Evolutionary conservation across 495 filamentous ascomycete species (phyloP), one percentile per base, ranked within the genome.

Genomic region (Aspergillus sclerotiicarbonarius): DNA sequence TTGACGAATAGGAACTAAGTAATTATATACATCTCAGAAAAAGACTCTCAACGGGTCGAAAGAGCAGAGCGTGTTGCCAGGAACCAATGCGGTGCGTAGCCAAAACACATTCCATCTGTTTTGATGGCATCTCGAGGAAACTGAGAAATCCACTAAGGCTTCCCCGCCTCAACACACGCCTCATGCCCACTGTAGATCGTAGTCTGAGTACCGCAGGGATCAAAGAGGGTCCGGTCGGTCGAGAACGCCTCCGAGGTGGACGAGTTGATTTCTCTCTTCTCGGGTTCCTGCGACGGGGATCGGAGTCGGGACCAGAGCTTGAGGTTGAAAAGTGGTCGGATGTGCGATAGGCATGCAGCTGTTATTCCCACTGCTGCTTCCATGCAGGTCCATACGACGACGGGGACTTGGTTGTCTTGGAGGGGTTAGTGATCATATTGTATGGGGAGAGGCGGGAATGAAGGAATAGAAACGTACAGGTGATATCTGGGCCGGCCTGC

Each of bases 351-450:
- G 30, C 66, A 71, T 8, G 63, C 63, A 0, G 68, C 70, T 8
- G 67, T 63, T 31, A 71, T 69, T 12, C 68, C 68, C 10, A 69
- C 67, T 4, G 70, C 70, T 0, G 68, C 62, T 46, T 73, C 68
- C n/a, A 69, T 69, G 60, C 68, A 73, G 8, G 68, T 71, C 70
- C 68, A 73, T 19, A 71, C 64, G 10, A 61, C 65, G 12, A 63
- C 25, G 32, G 64, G 64, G 30, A 67, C 64, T 64, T 72, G 68
- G 44, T 60, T 67, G 21, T 71, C 67, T 69, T 25, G 3, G 1
- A 10, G 47, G 9, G 8, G 33, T 31, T 12, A 58, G 25, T n/a
- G 9, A 29, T 41, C 15, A 58, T 29, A 48, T 10, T 44, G 48
- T 16, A 45, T 8, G 18, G 6, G 30, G 10, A 49, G 5, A n/a